A percentile compares a stretch with the other conserved stretches of the same genome.
phyloP scores from a whole-genome alignment of 768 basidiomycete genomes.

The Chalciporus chontae region DNA sequence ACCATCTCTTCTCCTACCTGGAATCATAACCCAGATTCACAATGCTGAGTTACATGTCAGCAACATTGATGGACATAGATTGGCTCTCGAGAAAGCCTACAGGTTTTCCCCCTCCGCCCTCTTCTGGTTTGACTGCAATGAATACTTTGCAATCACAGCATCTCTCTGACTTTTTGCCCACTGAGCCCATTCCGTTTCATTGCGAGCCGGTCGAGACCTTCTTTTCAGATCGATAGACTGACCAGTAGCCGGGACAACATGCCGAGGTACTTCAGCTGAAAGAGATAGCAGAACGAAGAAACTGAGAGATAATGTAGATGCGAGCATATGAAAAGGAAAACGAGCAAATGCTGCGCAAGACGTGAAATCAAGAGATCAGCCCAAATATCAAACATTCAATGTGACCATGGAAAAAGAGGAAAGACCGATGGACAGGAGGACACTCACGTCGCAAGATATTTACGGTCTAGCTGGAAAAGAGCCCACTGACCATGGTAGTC shows the following conservation, averaged over 20 bases:
- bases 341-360: slow-evolving; percentile 1
- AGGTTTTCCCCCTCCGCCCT: slow-evolving; percentile 47
- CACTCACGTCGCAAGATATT: slow-evolving; percentile 9
- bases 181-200: slow-evolving; percentile 19
- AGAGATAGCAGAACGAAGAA: slow-evolving; percentile 11
- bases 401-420: slow-evolving; percentile 4
- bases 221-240: slow-evolving; percentile 22
- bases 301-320: slow-evolving; percentile 1
- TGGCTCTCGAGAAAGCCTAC: slow-evolving; percentile 25
- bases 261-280: slow-evolving; percentile 8
- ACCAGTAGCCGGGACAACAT: slow-evolving; percentile 9
- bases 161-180: slow-evolving; percentile 47
- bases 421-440: neutral
- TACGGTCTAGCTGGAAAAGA: neutral
- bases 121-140: slow-evolving; percentile 28
- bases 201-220: slow-evolving; percentile 9
- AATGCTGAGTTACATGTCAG: slow-evolving; percentile 37
- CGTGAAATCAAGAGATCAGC: neutral
- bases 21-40: slow-evolving; percentile 64
- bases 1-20: slow-evolving; percentile 36
- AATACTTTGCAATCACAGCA: slow-evolving; percentile 47
- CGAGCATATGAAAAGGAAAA: slow-evolving; percentile 7
- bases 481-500: neutral
- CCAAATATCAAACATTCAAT: slow-evolving; percentile 6
- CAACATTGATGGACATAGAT: neutral